Conservation (phyloP, 768 basidiomycete species). For the Porpolomopsis calyptriformis region DNA sequence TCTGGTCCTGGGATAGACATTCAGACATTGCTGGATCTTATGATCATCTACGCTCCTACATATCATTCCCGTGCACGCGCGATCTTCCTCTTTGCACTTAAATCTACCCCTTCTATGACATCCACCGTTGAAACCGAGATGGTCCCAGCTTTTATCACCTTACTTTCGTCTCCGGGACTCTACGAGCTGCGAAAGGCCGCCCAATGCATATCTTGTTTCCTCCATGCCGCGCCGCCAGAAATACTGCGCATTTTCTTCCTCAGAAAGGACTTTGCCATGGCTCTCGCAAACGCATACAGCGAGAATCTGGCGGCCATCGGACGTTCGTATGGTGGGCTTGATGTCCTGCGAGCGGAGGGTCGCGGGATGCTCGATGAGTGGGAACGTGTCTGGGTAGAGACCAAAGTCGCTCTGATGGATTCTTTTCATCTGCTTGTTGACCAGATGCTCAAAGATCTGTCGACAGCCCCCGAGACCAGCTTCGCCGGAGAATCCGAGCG, state of each 20-base stretch:
- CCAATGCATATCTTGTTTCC: constrained; percentile 44
- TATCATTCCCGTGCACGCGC: constrained; percentile 34
- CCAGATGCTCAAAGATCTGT: constrained; percentile 39
- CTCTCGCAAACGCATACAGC: constrained; percentile 53
- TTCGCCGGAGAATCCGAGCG: constrained; percentile 41
- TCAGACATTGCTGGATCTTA: constrained; percentile 50
- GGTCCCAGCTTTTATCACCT: constrained; percentile 45
- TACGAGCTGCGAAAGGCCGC: constrained; percentile 57
- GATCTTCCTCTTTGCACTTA: constrained; percentile 32
- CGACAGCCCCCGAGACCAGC: constrained; percentile 28
- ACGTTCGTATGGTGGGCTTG: constrained; percentile 49
- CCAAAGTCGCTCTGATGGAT: constrained; percentile 65
- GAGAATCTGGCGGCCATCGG: constrained; percentile 44
- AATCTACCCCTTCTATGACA: constrained; percentile 23
- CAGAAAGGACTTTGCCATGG: constrained; percentile 40
- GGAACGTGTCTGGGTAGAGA: constrained; percentile 61
- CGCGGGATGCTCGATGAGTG: constrained; percentile 44
- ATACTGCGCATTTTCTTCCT: constrained; percentile 43
- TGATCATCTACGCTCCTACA: constrained; percentile 41
- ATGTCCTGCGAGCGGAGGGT: constrained; percentile 13
- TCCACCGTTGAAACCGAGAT: constrained; percentile 32
- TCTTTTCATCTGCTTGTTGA: constrained; percentile 50
- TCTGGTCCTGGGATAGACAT: constrained; percentile 33
- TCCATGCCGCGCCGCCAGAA: constrained; percentile 39
- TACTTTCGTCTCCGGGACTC: constrained; percentile 41